Percentiles rank a stretch among this genome's conserved stretches.
phyloP scores from a whole-genome alignment of 2,329 filamentous ascomycete species.

The Westerdykella ornata region DNA sequence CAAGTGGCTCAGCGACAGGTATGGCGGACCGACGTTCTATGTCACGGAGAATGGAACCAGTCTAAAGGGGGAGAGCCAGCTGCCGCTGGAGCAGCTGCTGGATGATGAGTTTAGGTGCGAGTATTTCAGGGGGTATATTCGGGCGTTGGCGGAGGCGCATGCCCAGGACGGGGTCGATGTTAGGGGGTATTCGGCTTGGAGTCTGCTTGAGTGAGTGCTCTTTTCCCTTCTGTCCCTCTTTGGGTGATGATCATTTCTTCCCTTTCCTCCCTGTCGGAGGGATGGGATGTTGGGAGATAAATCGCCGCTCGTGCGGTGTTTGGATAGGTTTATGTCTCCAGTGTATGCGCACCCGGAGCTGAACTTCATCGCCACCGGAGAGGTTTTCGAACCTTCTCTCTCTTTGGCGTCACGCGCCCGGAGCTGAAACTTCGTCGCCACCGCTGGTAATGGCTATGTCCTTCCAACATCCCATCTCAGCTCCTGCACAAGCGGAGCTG shows the following conservation, averaged over 20 bases:
- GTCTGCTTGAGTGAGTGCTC: slow-evolving; percentile 64
- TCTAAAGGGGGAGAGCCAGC: slow-evolving; percentile 73
- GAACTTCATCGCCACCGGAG: too few relatives aligned
- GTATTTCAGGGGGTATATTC: slow-evolving; percentile 73
- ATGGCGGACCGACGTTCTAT: slow-evolving; percentile 70
- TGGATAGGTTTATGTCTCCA: too few relatives aligned
- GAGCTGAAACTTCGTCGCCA: too few relatives aligned
- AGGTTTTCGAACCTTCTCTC: too few relatives aligned
- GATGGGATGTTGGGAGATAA: slow-evolving; percentile 3
- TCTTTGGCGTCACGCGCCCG: too few relatives aligned
- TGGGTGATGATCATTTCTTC: slow-evolving; percentile 4
- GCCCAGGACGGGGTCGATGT: slow-evolving; percentile 70
- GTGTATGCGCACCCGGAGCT: too few relatives aligned
- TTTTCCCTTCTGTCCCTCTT: slow-evolving; percentile 7
- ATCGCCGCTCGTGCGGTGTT: slow-evolving; percentile 1
- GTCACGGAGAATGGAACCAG: slow-evolving; percentile 87
- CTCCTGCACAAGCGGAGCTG: too few relatives aligned
- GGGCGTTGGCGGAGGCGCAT: slow-evolving; percentile 66
- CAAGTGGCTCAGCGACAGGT: slow-evolving; percentile 57
- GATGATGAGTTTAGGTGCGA: slow-evolving; percentile 74
- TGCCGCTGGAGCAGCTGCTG: slow-evolving; percentile 62
- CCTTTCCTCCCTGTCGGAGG: background rate
- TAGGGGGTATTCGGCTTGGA: slow-evolving; percentile 78
- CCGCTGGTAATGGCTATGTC: too few relatives aligned
- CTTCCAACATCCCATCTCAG: too few relatives aligned